These are phyloP conservation scores for Pestalotiopsis sp. DNA, from an alignment of 2,329 filamentous ascomycete species.

Conservation along the genomic window DNA sequence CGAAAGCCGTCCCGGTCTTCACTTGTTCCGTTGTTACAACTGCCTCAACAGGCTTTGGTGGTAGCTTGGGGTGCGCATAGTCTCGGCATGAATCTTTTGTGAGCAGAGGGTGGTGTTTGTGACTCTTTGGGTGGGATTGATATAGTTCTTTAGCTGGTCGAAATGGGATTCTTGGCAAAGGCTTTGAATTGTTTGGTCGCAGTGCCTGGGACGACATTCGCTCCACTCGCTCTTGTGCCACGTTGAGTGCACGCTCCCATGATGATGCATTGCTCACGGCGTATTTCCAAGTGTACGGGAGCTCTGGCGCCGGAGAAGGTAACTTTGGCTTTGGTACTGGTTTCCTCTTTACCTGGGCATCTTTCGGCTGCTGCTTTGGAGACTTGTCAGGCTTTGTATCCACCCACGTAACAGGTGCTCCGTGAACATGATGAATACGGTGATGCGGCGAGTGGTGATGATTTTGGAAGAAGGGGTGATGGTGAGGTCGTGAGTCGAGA, in stretches of 20 bases:
- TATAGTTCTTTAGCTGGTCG: not conserved
- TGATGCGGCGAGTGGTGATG: not conserved
- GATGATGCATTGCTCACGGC: conserved; percentile 31
- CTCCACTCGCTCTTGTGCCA: conserved; percentile 28
- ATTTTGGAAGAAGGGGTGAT: not conserved
- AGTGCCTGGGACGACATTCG: conserved; percentile 19
- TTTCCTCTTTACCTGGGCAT: not conserved
- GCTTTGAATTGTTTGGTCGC: conserved; percentile 6
- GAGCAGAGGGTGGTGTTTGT: not conserved
- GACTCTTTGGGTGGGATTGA: not conserved
- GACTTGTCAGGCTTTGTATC: not conserved
- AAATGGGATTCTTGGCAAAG: conserved; percentile 1
- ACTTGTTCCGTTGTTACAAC: not conserved
- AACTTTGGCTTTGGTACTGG: not conserved
- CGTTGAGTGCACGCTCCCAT: conserved; percentile 33
- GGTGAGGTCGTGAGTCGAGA: not conserved
- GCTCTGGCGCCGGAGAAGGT: conserved; percentile 17
- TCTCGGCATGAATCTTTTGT: not conserved
- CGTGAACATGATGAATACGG: conserved; percentile 1
- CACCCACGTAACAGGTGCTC: not conserved
- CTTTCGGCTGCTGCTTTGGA: not conserved
- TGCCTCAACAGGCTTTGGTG: not conserved
- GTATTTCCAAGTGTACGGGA: conserved; percentile 32
- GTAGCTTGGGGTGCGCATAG: too few relatives aligned
- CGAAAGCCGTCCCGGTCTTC: not conserved